These are phyloP conservation scores for Penicillium nordicum DNA, from an alignment of 2,329 filamentous ascomycete genomes.

Conservation along the genomic window DNA sequence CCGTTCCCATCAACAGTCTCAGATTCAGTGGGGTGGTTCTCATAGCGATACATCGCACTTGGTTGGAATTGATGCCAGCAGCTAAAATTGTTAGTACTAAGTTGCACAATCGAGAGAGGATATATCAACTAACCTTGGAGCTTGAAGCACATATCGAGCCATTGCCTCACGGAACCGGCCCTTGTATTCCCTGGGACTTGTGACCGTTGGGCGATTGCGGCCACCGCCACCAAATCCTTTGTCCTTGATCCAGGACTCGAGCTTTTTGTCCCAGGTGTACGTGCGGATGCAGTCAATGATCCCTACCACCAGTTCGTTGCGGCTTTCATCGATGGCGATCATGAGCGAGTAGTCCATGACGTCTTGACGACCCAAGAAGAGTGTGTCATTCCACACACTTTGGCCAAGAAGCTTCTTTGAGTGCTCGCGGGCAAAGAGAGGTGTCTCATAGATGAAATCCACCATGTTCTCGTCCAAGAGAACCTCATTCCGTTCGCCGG, in stretches of 20 bases:
- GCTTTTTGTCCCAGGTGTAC: slow-evolving; percentile 99
- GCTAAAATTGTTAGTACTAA: slow-evolving; percentile 23
- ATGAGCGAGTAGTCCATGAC: slow-evolving; percentile 99
- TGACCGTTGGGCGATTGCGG: slow-evolving; percentile 84
- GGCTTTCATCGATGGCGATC: slow-evolving; percentile 90
- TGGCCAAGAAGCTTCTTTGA: slow-evolving; percentile 89
- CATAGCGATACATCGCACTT: slow-evolving; percentile 30
- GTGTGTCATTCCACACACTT: slow-evolving; percentile 94
- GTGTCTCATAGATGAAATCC: slow-evolving; percentile 97
- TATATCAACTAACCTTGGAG: slow-evolving; percentile 43
- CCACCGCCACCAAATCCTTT: slow-evolving; percentile 79
- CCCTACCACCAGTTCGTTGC: slow-evolving; percentile 89
- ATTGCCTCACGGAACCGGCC: slow-evolving; percentile 93
- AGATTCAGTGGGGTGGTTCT: slow-evolving; percentile 25
- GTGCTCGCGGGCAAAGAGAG: slow-evolving; percentile 91
- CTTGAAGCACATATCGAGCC: slow-evolving; percentile 69
- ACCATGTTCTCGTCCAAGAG: slow-evolving; percentile 98
- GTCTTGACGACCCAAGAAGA: slow-evolving; percentile 90
- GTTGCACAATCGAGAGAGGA: not conserved
- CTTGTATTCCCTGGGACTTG: slow-evolving; percentile 96
- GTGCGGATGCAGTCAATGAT: slow-evolving; percentile 99
- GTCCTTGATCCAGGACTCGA: slow-evolving; percentile 99
- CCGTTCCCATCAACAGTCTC: slow-evolving; percentile 21
- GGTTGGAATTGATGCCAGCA: slow-evolving; percentile 48
- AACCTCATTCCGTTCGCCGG: slow-evolving; percentile 93